phyloP scores from a whole-genome alignment of 306 rosid genomes.

The Rosa rugosa region DNA sequence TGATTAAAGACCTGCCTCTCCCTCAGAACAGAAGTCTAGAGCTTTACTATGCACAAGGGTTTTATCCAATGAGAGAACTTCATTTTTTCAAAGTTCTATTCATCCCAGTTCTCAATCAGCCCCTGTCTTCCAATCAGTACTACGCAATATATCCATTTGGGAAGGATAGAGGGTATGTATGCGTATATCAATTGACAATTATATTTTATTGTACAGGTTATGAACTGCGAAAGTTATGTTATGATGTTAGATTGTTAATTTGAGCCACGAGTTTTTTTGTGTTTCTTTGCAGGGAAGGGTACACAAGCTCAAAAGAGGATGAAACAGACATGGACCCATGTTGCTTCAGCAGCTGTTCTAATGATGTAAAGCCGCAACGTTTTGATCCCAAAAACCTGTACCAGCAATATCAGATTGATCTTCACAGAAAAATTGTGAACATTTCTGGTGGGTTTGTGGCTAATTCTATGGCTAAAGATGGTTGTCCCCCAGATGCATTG shows the following conservation, averaged over 20 bases:
- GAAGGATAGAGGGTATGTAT: constrained; percentile 61
- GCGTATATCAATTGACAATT: not conserved
- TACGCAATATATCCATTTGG: constrained; percentile 51
- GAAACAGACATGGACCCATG: constrained; percentile 22
- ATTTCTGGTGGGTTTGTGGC: constrained; percentile 34
- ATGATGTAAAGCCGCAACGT: constrained; percentile 21
- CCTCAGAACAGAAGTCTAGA: constrained; percentile 65
- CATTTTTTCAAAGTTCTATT: constrained; percentile 44
- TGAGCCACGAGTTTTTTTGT: not conserved
- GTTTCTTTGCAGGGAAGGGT: constrained; percentile 30
- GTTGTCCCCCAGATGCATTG: constrained; percentile 39
- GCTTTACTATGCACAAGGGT: constrained; percentile 48
- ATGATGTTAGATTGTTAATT: not conserved
- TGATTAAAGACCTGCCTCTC: constrained; percentile 51
- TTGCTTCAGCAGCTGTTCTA: constrained; percentile 17
- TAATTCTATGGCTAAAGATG: constrained; percentile 33
- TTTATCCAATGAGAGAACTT: constrained; percentile 1
- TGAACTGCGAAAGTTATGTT: not conserved
- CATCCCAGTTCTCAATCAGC: constrained; percentile 74
- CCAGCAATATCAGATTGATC: constrained; percentile 33
- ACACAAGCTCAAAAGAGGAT: constrained; percentile 32
- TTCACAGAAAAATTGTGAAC: constrained; percentile 10
- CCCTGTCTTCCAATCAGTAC: constrained; percentile 62
- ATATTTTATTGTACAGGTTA: not conserved
- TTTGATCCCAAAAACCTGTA: constrained; percentile 32